Percentiles rank a stretch among this genome's conserved stretches.
Evolutionary conservation across 75 land plant species (phyloP).

Genomic region (Pinus tabuliformis): DNA sequence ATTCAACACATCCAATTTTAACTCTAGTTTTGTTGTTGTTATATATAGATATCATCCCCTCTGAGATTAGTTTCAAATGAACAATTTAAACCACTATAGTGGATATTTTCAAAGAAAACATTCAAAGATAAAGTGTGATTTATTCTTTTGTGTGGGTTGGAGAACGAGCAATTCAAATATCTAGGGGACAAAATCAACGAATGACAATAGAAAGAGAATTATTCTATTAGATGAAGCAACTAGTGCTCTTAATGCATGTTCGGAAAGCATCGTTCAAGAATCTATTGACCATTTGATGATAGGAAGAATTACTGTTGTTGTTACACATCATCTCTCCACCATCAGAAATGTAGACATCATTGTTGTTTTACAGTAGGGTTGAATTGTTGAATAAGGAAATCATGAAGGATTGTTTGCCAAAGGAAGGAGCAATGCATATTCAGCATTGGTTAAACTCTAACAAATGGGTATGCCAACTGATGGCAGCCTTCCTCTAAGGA

Average conservation of each 20-base stretch:
- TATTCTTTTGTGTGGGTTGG: slow-evolving; percentile 59
- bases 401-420: slow-evolving; percentile 79
- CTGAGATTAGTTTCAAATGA: not conserved
- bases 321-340: slow-evolving; percentile 94
- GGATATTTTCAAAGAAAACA: not conserved
- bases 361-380: slow-evolving; percentile 85
- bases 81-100: not conserved
- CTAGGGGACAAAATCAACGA: slow-evolving; percentile 93
- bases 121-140: not conserved
- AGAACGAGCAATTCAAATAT: slow-evolving; percentile 93
- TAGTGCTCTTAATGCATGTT: slow-evolving; percentile 92
- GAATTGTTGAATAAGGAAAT: slow-evolving; percentile 86
- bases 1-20: not conserved
- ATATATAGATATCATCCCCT: not conserved
- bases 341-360: slow-evolving; percentile 81
- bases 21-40: not conserved
- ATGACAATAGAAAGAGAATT: slow-evolving; percentile 84
- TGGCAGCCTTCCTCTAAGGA: slow-evolving; percentile 40
- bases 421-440: slow-evolving; percentile 70
- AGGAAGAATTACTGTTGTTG: slow-evolving; percentile 91
- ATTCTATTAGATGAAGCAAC: slow-evolving; percentile 97
- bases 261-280: slow-evolving; percentile 94
- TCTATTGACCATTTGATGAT: slow-evolving; percentile 95
- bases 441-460: slow-evolving; percentile 78
- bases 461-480: slow-evolving; percentile 73